A percentile compares a stretch with the other conserved stretches of the same genome.
Conservation (phyloP, 2,329 filamentous ascomycete genomes). For the Venturia effusa region DNA sequence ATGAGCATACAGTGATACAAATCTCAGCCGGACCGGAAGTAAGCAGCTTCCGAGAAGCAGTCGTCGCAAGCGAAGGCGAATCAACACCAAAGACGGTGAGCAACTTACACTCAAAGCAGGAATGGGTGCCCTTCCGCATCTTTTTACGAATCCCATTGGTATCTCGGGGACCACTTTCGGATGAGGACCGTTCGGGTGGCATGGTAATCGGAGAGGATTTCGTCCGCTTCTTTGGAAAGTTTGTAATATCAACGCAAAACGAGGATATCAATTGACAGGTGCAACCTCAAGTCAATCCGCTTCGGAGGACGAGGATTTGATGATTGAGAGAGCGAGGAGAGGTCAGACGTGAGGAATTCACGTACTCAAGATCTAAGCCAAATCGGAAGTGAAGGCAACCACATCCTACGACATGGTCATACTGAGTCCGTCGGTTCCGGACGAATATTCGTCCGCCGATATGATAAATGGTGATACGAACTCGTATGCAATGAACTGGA, state of each 20-base stretch:
- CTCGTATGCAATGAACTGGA: not conserved
- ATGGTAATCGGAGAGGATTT: not conserved
- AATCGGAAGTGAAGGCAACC: not conserved
- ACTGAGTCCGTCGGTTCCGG: not conserved
- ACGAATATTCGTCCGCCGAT: not conserved
- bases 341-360: not conserved
- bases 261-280: not conserved
- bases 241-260: not conserved
- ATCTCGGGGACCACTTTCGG: slow-evolving; percentile 2
- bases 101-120: slow-evolving; percentile 33
- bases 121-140: slow-evolving; percentile 34
- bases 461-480: not conserved
- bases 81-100: not conserved
- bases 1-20: not conserved
- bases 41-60: not conserved
- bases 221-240: not conserved
- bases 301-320: not conserved
- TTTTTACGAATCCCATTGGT: slow-evolving; percentile 24
- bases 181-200: slow-evolving; percentile 9
- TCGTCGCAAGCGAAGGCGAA: not conserved
- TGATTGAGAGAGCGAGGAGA: not conserved
- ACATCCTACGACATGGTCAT: not conserved
- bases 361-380: not conserved
- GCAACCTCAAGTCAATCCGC: not conserved
- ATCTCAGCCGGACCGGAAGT: not conserved